phyloP scores from a whole-genome alignment of 148 eudicot species.

The Rhododendron ovatum region DNA sequence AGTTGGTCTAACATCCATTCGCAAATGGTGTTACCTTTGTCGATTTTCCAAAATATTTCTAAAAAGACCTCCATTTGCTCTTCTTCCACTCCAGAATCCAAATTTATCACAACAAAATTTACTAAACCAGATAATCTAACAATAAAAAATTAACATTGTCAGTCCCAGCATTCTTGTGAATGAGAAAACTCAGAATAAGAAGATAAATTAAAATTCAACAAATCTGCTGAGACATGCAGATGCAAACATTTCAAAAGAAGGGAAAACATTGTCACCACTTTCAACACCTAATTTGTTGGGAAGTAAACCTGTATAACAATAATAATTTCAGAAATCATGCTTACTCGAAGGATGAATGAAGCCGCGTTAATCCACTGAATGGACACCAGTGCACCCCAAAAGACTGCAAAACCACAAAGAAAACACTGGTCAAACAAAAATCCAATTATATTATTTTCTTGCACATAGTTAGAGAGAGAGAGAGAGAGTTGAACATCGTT shows the following conservation, averaged over 20 bases:
- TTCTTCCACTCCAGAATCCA: not conserved
- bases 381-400: slow-evolving; percentile 98
- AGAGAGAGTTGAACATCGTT: not conserved
- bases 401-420: slow-evolving; percentile 49
- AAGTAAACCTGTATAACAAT: not conserved
- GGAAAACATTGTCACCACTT: not conserved
- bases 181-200: not conserved
- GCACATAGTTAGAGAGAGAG: not conserved
- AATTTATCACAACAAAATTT: not conserved
- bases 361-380: slow-evolving; percentile 56
- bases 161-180: not conserved
- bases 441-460: slow-evolving; percentile 10
- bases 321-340: slow-evolving; percentile 19
- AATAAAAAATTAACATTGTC: not conserved
- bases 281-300: not conserved
- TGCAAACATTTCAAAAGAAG: not conserved
- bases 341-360: slow-evolving; percentile 85
- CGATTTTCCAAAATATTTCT: not conserved
- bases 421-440: not conserved
- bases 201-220: not conserved
- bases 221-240: not conserved
- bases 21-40: too few relatives aligned
- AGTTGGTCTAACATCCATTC: not conserved
- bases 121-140: not conserved
- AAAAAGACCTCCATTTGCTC: not conserved